Evolutionary conservation across 1,139 yeast genomes (phyloP).

Genomic region (Lodderomyces theae): DNA sequence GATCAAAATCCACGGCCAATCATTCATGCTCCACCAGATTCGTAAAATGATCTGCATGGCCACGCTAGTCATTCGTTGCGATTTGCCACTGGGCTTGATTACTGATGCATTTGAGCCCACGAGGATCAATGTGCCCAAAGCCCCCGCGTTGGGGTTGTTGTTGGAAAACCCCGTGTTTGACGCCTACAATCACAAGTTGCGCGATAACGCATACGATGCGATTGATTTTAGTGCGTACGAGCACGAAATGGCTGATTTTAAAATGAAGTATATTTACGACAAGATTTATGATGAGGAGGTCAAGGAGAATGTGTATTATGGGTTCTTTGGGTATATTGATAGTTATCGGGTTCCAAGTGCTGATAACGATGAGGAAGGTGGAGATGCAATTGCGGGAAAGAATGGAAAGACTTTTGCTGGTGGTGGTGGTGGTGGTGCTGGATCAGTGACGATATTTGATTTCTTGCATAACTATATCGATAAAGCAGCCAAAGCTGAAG

Average conservation of each 20-base stretch:
- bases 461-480: constrained; percentile 40
- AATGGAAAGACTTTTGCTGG: too few relatives aligned
- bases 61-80: constrained; percentile 76
- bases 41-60: constrained; percentile 99
- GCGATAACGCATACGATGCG: constrained; percentile 69
- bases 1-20: constrained; percentile 94
- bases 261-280: constrained; percentile 84
- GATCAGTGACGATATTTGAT: constrained; percentile 54
- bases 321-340: constrained; percentile 86
- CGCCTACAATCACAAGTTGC: constrained; percentile 70
- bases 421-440: constrained; percentile 26
- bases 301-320: constrained; percentile 81
- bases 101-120: constrained; percentile 72
- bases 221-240: constrained; percentile 68
- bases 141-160: constrained; percentile 91
- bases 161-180: constrained; percentile 92
- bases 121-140: constrained; percentile 90
- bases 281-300: constrained; percentile 89
- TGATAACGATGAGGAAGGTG: constrained; percentile 4
- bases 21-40: constrained; percentile 97
- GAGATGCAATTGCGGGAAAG: too few relatives aligned
- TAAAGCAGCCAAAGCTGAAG: constrained; percentile 4
- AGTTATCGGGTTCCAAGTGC: constrained; percentile 44
- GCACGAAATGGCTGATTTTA: constrained; percentile 77
- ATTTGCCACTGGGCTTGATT: constrained; percentile 75